phyloP scores from a whole-genome alignment of 768 basidiomycete genomes.

The Boletellus ananas region DNA sequence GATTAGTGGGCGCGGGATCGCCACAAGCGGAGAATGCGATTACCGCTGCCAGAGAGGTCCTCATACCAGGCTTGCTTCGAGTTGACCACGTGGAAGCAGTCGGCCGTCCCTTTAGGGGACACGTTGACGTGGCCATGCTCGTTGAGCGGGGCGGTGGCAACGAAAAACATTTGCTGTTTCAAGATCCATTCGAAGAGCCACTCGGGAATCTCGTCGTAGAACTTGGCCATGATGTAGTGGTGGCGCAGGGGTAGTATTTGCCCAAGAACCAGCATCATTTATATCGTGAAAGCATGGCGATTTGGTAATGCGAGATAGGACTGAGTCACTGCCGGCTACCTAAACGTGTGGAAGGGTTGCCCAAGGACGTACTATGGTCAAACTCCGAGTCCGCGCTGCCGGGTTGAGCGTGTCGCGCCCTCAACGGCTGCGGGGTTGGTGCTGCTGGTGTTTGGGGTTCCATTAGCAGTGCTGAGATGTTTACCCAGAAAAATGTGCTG shows the following conservation, averaged over 20 bases:
- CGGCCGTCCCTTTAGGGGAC: constrained; percentile 65
- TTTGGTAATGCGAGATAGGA: too few species aligned
- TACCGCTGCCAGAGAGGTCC: constrained; percentile 66
- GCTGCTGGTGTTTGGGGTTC: too few species aligned
- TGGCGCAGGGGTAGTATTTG: not conserved
- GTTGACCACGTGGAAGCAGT: constrained; percentile 58
- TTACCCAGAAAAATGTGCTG: too few species aligned
- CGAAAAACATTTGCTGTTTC: constrained; percentile 68
- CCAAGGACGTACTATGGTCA: too few species aligned
- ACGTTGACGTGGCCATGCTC: constrained; percentile 59
- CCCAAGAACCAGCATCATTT: not conserved
- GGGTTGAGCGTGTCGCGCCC: too few species aligned
- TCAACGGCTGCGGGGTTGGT: too few species aligned
- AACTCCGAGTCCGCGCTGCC: too few species aligned
- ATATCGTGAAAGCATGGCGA: not conserved
- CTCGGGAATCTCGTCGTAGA: constrained; percentile 55
- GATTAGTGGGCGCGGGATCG: not conserved
- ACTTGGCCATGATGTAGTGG: constrained; percentile 47
- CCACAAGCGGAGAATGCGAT: constrained; percentile 3
- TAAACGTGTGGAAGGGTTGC: too few species aligned
- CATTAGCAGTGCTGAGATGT: too few species aligned
- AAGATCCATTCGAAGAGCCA: constrained; percentile 53
- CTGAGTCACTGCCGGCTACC: too few species aligned
- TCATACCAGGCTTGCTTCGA: constrained; percentile 66
- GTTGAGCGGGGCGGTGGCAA: constrained; percentile 61